Evolutionary conservation across 2,329 filamentous ascomycete species (phyloP), one percentile per base, ranked within the genome.

Genomic region (Neofusicoccum parvum): DNA sequence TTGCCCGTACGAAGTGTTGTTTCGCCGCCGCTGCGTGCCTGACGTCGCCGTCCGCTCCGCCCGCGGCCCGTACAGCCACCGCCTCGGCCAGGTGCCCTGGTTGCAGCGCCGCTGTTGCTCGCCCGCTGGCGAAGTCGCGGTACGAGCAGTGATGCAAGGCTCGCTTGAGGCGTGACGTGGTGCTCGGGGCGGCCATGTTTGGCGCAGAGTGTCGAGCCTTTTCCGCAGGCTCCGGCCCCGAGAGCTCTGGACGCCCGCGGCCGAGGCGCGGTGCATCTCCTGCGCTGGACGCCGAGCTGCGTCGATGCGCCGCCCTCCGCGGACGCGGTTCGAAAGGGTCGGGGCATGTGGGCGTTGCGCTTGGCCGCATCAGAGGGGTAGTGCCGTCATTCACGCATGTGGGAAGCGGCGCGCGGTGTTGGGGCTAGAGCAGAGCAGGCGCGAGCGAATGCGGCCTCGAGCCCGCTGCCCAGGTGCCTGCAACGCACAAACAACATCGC

Each of bases 61-160:
- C 32, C n/a, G 27, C 56, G 3, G 11, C 4, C 5, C 3, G 41
- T 46, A 59, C 54, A 46, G 54, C 41, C 54, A 59, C 54, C 39
- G 56, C 56, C 48, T 48, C 43, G 43, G 56, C 56, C 56, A 48
- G 37, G 54, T 23, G 41, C n/a, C 5, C 17, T n/a, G 23, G 54
- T 17, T 15, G 54, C 51, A 20, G 20, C 20, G 20, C 20, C 20
- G 37, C 53, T 3, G 17, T 27, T 15, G 9, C n/a, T 23, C 36
- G 17, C 51, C 37, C 36, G 7, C 41, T n/a, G 41, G 27, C 37
- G 20, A 37, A 6, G 56, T 37, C 39, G 41, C 43, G 56, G 43
- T 60, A 60, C 56, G 56, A 60, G 56, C 15, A 43, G 23, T 36
- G 39, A 46, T 59, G 39, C 39, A 43, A 46, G 46, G 53, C 39